phyloP scores from a whole-genome alignment of 331 rosid species.

The Rosa hybrid region DNA sequence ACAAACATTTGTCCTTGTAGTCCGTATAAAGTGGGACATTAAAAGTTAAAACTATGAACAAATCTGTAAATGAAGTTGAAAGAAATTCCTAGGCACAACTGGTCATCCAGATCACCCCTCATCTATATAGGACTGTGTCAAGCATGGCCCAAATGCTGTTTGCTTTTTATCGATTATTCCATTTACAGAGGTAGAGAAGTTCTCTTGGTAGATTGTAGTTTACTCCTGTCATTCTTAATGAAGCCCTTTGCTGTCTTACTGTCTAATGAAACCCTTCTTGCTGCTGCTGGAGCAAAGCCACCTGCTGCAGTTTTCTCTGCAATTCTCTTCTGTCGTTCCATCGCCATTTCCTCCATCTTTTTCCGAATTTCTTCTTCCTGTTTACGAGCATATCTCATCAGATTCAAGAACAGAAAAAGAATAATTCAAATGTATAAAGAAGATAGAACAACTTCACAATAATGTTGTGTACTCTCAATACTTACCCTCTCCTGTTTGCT shows the following conservation, averaged over 20 bases:
- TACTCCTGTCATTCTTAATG: conserved; percentile 40
- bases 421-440: background rate
- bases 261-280: conserved; percentile 39
- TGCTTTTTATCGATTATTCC: background rate
- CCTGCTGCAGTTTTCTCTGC: conserved; percentile 61
- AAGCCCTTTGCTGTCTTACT: conserved; percentile 36
- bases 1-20: background rate
- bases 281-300: conserved; percentile 31
- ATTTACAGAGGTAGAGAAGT: conserved; percentile 13
- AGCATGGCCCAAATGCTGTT: background rate
- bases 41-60: background rate
- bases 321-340: conserved; percentile 66
- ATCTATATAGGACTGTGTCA: background rate
- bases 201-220: conserved; percentile 31
- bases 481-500: conserved; percentile 63
- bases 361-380: conserved; percentile 66
- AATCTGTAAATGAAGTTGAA: background rate
- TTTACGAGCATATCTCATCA: conserved; percentile 30
- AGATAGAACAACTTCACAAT: background rate
- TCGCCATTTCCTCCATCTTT: conserved; percentile 52
- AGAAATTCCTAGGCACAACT: background rate
- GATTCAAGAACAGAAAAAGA: background rate
- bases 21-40: background rate
- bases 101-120: background rate
- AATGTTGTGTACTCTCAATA: background rate